Conservation (phyloP, 208 protist genomes). For the Wallacemonas sp. region DNA sequence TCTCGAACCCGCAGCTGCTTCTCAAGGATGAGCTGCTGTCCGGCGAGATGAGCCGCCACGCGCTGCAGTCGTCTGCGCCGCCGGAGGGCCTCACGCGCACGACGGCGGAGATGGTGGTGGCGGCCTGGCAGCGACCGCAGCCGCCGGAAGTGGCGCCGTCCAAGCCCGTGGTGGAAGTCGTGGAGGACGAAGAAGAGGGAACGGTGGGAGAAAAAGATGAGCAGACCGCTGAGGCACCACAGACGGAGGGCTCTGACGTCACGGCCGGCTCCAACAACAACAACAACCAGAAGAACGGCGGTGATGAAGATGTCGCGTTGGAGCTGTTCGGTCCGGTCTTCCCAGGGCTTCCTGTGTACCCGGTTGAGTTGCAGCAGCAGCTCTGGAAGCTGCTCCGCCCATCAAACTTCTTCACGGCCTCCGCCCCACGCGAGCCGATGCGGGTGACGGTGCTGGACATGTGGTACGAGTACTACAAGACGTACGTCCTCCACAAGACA, state of each 20-base stretch:
- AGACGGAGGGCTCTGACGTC: no score
- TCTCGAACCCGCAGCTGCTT: slow-evolving; percentile 58
- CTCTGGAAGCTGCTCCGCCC: slow-evolving; percentile 49
- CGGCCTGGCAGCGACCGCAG: slow-evolving; percentile 2
- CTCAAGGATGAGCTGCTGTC: slow-evolving; percentile 19
- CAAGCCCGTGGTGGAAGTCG: background rate
- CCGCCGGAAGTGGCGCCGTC: no score
- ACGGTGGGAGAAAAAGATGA: no score
- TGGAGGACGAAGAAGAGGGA: slow-evolving; percentile 2
- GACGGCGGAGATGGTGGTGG: slow-evolving; percentile 21
- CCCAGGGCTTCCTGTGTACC: slow-evolving; percentile 26
- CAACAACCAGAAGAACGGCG: no score
- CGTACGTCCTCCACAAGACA: slow-evolving; percentile 67
- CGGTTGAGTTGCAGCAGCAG: slow-evolving; percentile 23
- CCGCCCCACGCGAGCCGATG: background rate
- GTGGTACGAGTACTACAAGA: slow-evolving; percentile 72
- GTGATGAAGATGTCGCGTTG: no score
- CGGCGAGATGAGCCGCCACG: slow-evolving; percentile 50
- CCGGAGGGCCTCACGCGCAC: slow-evolving; percentile 5
- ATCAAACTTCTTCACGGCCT: background rate
- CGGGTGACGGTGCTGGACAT: slow-evolving; percentile 56
- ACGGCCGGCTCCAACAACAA: no score
- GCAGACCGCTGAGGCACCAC: no score
- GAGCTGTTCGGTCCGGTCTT: slow-evolving; percentile 37
- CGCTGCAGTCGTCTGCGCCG: slow-evolving; percentile 25